Evolutionary conservation across 1,284 basidiomycete genomes (phyloP), one percentile per base, ranked within the genome.

Genomic region (Ganoderma lingzhi): DNA sequence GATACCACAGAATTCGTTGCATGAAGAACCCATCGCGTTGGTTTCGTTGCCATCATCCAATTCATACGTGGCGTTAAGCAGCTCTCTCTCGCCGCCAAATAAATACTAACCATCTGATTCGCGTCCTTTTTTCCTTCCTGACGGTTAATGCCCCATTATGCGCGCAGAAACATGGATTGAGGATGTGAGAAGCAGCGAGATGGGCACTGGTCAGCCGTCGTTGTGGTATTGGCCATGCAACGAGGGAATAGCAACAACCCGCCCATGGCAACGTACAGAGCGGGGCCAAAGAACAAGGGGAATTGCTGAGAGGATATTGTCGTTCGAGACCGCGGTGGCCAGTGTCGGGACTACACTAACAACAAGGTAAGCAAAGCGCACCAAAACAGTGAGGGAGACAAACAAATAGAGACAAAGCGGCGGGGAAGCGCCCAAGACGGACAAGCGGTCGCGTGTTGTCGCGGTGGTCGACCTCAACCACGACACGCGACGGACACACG

Each of bases 401-500:
- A 58, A 66, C 68, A 71, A 71, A 71, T 65, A 71, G 66, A 41
- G 64, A 55, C 62, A 73, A 68, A 59, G 64, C 44, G 48, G 28
- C 39, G 61, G 12, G 12, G 41, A 65, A 53, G 68, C 68, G 68
- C 68, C 55, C 39, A 12, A 39, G 39, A 39, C 2, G 69, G 67
- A 59, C 55, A 63, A 48, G 67, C 41, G 65, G 72, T 65, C 65
- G 70, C 72, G 70, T 68, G 70, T 60, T 45, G 42, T 55, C 66
- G 64, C 66, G 62, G 62, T 63, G 51, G 66, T 70, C 67, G 72
- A 69, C 72, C 66, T 68, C 58, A 70, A 73, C 72, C 70, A 71
- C 70, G 67, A 73, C 72, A 73, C 72, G 72, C 72, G 72, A 73
- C 68, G 61, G 67, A 69, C 72, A 68, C 72, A 71, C 72, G 48